Evolutionary conservation across 148 eudicot species (phyloP), one percentile per base, ranked within the genome.

Genomic region (Rhododendron vialii): DNA sequence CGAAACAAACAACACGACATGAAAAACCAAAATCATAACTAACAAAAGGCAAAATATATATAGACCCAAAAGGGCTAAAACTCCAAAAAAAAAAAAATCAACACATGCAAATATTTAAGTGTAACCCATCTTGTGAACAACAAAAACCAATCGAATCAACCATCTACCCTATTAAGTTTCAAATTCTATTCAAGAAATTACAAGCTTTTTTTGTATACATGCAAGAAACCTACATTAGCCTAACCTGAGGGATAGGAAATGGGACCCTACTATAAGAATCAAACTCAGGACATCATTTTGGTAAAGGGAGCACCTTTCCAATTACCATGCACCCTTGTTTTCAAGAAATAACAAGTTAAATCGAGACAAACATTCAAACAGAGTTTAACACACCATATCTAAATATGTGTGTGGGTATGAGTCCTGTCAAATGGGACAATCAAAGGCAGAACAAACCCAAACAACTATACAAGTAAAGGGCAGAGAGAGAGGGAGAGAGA

Each of bases 401-500:
- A 30, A 33, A 73, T 33, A 35, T 73, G 78, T 30, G 20, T 75
- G 79, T 7, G 79, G 24, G 45, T 18, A 75, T 41, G 53, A 11
- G 26, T 61, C n/a, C 57, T 28, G 28, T 71, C 11, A 84, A 50
- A 84, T 71, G 79, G 85, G 55, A 84, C 28, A 45, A 69, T 84
- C 63, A 30, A 59, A 83, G 17, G 77, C 20, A 41, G 57, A 81
- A 15, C 47, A 88, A 63, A 87, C 71, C 83, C 83, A 83, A 48
- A 80, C 61, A 83, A 82, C 75, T 41, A 33, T 33, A 63, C 78
- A 80, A 51, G 33, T 67, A 85, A 78, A 87, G 28, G 22, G 48
- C 8, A 45, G 65, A 78, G 15, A 51, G 84, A 69, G 24, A 48
- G n/a, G n/a, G 7, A 5, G 53, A 28, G 48, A 45, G 45, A 45